Percentiles rank a stretch among this genome's conserved stretches.
These are phyloP conservation scores for Pythium chondricola DNA, from an alignment of 352 stramenopile species.

Conservation along the genomic window DNA sequence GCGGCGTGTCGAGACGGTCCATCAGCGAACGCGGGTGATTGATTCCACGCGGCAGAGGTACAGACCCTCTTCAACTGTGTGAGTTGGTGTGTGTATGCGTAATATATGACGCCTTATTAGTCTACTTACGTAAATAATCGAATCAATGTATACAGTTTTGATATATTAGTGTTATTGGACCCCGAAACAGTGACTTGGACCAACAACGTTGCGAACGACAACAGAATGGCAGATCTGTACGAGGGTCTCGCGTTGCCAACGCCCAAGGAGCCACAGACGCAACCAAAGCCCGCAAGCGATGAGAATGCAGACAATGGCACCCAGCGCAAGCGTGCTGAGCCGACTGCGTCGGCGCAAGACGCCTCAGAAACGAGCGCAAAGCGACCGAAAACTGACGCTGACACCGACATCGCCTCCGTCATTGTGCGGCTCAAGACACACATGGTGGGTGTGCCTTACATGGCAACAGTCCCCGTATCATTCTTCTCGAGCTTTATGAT, in stretches of 20 bases:
- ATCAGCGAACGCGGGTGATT: background rate
- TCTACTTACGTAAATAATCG: background rate
- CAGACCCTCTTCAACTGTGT: conserved; percentile 11
- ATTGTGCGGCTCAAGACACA: conserved; percentile 57
- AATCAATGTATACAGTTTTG: background rate
- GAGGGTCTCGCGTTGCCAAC: conserved; percentile 39
- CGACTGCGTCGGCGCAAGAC: too few species aligned
- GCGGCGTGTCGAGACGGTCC: conserved; percentile 1
- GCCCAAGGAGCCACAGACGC: too few species aligned
- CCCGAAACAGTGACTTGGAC: too few species aligned
- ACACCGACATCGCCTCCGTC: conserved; percentile 33
- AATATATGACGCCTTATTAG: background rate
- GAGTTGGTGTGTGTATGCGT: too few species aligned
- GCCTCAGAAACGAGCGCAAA: background rate
- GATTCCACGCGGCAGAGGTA: background rate
- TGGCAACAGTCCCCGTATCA: too few species aligned
- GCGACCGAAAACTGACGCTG: background rate
- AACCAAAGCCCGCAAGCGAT: too few species aligned
- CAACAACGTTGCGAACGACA: background rate
- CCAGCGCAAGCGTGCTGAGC: too few species aligned
- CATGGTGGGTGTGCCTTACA: conserved; percentile 53
- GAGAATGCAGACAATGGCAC: too few species aligned
- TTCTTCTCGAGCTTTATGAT: background rate
- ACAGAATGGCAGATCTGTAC: conserved; percentile 38
- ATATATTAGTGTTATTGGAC: background rate